phyloP scores from a whole-genome alignment of 352 stramenopile species.

The Aphanomyces astaci region DNA sequence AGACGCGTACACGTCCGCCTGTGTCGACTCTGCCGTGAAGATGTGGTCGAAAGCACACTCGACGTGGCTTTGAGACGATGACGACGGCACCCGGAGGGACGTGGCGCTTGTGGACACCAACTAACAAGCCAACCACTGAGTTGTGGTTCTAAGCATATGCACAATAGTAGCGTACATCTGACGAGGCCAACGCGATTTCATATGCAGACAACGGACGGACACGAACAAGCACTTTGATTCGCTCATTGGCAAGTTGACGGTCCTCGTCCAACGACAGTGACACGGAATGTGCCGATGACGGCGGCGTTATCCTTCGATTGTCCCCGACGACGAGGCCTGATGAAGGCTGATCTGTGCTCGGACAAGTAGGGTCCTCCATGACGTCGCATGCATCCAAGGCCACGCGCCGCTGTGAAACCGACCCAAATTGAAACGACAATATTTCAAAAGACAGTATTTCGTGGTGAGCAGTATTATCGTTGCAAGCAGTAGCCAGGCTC shows the following conservation, averaged over 20 bases:
- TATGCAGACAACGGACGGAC: constrained; percentile 36
- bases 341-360: background rate
- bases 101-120: constrained; percentile 3
- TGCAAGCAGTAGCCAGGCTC: too few relatives aligned
- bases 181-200: background rate
- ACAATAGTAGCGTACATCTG: background rate
- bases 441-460: too few relatives aligned
- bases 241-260: background rate
- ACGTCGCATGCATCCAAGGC: background rate
- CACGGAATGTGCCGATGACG: background rate
- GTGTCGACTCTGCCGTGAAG: constrained; percentile 49
- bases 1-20: constrained; percentile 71
- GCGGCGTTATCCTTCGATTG: background rate
- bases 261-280: background rate
- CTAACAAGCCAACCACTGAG: background rate
- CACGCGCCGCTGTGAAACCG: too few relatives aligned
- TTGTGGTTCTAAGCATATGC: background rate
- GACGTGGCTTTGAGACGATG: constrained; percentile 28
- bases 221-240: constrained; percentile 64
- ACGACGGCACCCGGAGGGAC: constrained; percentile 6
- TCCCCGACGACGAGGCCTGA: background rate
- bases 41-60: constrained; percentile 70
- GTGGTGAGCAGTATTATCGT: too few relatives aligned
- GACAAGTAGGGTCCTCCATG: background rate
- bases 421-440: too few relatives aligned